These are phyloP conservation scores for Elasticomyces elasticus DNA, from an alignment of 495 filamentous ascomycete genomes.

Conservation along the genomic window DNA sequence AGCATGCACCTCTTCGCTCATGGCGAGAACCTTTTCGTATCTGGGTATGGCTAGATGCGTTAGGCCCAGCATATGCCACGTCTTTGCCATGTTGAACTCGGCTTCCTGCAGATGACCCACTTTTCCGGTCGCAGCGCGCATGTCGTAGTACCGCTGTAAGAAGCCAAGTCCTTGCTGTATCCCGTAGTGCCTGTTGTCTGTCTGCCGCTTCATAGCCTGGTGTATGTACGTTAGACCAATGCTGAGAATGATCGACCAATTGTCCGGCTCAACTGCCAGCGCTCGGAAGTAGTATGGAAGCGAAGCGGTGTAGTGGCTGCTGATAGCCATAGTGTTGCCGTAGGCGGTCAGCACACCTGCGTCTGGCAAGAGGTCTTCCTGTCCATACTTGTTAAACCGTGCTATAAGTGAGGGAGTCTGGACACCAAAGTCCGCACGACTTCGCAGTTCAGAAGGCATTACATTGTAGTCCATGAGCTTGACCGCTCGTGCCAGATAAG, in stretches of 20 bases:
- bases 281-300: conserved; percentile 89
- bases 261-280: conserved; percentile 63
- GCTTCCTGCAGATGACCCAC: conserved; percentile 63
- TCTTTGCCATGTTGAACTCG: conserved; percentile 76
- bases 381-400: conserved; percentile 2
- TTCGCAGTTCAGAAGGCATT: conserved; percentile 23
- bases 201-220: conserved; percentile 75
- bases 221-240: conserved; percentile 70
- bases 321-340: conserved; percentile 73
- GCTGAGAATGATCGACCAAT: conserved; percentile 64
- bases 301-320: conserved; percentile 51
- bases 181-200: conserved; percentile 78
- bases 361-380: conserved; percentile 38
- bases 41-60: conserved; percentile 64
- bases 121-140: conserved; percentile 34
- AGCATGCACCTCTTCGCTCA: conserved; percentile 38
- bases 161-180: conserved; percentile 78
- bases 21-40: conserved; percentile 51
- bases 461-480: conserved; percentile 72
- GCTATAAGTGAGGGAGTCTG: conserved; percentile 14
- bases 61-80: conserved; percentile 73
- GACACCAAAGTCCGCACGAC: conserved; percentile 12
- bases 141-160: conserved; percentile 62
- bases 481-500: conserved; percentile 80
- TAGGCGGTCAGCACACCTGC: conserved; percentile 75